A percentile compares a stretch with the other conserved stretches of the same genome.
phyloP scores from a whole-genome alignment of 805 yeast species.

The Kodamaea neixiangensis region DNA sequence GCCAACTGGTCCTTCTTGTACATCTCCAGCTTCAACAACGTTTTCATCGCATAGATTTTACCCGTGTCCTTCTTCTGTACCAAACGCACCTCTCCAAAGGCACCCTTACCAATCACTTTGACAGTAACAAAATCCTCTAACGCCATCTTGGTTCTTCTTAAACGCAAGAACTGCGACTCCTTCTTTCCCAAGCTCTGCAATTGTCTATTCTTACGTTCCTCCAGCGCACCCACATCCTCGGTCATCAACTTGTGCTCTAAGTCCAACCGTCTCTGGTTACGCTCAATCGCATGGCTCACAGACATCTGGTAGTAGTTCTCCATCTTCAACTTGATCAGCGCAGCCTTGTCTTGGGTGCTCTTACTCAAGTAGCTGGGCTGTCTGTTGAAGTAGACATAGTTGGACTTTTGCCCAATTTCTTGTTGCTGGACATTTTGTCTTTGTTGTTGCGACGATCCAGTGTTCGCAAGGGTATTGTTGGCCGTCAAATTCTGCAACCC shows the following conservation, averaged over 20 bases:
- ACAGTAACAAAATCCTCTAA: slow-evolving; percentile 86
- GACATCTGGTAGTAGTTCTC: slow-evolving; percentile 86
- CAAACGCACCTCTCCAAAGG: slow-evolving; percentile 94
- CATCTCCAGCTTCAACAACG: slow-evolving; percentile 87
- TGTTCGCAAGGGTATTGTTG: slow-evolving; percentile 15
- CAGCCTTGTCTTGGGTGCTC: slow-evolving; percentile 76
- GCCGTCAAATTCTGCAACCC: slow-evolving; percentile 13
- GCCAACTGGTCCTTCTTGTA: slow-evolving; percentile 92
- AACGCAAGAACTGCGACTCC: slow-evolving; percentile 82
- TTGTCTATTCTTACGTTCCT: slow-evolving; percentile 83
- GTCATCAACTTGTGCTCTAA: slow-evolving; percentile 70
- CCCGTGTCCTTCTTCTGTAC: slow-evolving; percentile 94
- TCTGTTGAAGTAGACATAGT: slow-evolving; percentile 73
- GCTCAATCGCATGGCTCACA: slow-evolving; percentile 89
- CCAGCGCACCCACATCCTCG: slow-evolving; percentile 68
- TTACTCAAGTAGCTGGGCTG: slow-evolving; percentile 80
- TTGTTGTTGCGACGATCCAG: slow-evolving; percentile 10
- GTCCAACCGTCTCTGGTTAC: slow-evolving; percentile 89
- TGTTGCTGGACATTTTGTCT: slow-evolving; percentile 10
- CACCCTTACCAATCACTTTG: slow-evolving; percentile 92
- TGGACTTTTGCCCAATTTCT: slow-evolving; percentile 21
- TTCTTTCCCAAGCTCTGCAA: slow-evolving; percentile 81
- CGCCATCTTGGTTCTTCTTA: slow-evolving; percentile 79
- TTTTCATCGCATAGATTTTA: slow-evolving; percentile 92
- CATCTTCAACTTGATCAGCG: slow-evolving; percentile 76